Evolutionary conservation across 805 yeast species (phyloP).

Genomic region (Starmerella kuoi): DNA sequence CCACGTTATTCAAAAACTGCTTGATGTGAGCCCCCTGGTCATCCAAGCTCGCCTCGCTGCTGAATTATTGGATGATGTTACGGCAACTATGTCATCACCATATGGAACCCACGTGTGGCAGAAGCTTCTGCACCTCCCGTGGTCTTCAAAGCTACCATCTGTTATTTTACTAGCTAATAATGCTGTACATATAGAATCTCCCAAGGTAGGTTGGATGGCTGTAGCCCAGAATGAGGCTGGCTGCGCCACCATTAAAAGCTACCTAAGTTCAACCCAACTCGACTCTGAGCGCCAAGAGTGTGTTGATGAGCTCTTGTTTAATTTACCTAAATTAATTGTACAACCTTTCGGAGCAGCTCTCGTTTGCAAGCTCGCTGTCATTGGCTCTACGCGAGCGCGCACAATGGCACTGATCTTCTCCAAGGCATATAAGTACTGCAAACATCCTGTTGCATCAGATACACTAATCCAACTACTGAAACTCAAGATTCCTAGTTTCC

Average conservation of each 20-base stretch:
- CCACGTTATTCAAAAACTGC: constrained; percentile 34
- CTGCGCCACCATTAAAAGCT: constrained; percentile 17
- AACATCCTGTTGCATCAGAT: constrained; percentile 13
- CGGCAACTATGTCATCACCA: constrained; percentile 29
- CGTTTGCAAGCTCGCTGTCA: constrained; percentile 13
- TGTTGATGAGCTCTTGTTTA: constrained; percentile 9
- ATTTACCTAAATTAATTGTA: constrained; percentile 6
- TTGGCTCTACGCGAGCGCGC: constrained; percentile 15
- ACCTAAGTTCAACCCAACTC: constrained; percentile 3
- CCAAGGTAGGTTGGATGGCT: constrained; percentile 15
- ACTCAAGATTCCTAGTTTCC: constrained; percentile 21
- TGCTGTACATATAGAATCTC: constrained; percentile 13
- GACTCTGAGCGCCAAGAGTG: constrained; percentile 16
- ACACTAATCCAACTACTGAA: constrained; percentile 10
- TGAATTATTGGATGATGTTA: constrained; percentile 29
- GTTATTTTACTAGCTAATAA: constrained; percentile 16
- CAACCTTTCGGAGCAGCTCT: constrained; percentile 5
- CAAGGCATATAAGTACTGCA: constrained; percentile 12
- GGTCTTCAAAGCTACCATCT: constrained; percentile 20
- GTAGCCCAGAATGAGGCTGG: constrained; percentile 16
- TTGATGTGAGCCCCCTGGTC: constrained; percentile 28
- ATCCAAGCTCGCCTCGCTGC: constrained; percentile 27
- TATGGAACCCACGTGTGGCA: constrained; percentile 38
- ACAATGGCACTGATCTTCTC: constrained; percentile 14
- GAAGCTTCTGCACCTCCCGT: constrained; percentile 31